These are phyloP conservation scores for Sordariomycetes sp. DNA, from an alignment of 2,329 filamentous ascomycete genomes.

Conservation along the genomic window DNA sequence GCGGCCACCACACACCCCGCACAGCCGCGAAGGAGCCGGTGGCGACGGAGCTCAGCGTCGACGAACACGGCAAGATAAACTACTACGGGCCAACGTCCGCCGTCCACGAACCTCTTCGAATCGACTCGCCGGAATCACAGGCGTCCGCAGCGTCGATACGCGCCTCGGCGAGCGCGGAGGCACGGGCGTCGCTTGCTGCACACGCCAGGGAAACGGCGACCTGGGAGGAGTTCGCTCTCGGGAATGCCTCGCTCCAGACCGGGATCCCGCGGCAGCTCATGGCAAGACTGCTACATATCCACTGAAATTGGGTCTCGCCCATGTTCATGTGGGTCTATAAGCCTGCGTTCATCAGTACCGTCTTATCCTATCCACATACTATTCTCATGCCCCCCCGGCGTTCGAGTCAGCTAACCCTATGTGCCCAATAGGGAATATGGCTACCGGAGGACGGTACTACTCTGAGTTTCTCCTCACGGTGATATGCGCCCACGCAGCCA, in stretches of 20 bases:
- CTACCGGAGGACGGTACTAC: slow-evolving; percentile 14
- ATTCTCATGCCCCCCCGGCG: neutral
- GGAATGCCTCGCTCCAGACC: slow-evolving; percentile 11
- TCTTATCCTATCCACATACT: neutral
- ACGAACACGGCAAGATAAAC: slow-evolving; percentile 12
- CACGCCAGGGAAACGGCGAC: slow-evolving; percentile 10
- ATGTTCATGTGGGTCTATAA: slow-evolving; percentile 16
- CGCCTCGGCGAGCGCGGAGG: slow-evolving; percentile 6
- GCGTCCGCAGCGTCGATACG: neutral
- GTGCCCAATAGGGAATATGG: slow-evolving; percentile 11
- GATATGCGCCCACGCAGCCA: slow-evolving; percentile 13
- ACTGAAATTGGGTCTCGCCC: slow-evolving; percentile 13
- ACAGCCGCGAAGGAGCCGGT: neutral
- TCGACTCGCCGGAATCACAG: slow-evolving; percentile 7
- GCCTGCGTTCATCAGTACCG: slow-evolving; percentile 13
- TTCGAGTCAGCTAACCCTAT: neutral
- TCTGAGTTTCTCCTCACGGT: slow-evolving; percentile 14
- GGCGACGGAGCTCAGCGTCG: slow-evolving; percentile 11
- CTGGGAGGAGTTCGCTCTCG: slow-evolving; percentile 14
- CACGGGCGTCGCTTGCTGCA: slow-evolving; percentile 10
- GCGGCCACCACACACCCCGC: neutral
- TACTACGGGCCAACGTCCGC: slow-evolving; percentile 15
- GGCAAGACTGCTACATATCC: slow-evolving; percentile 10
- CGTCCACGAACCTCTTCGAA: slow-evolving; percentile 11
- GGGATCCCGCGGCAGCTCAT: slow-evolving; percentile 9